Percentiles rank a stretch among this genome's conserved stretches.
These are phyloP conservation scores for Leccinum subtestaceum DNA, from an alignment of 768 basidiomycete genomes.

Conservation along the genomic window DNA sequence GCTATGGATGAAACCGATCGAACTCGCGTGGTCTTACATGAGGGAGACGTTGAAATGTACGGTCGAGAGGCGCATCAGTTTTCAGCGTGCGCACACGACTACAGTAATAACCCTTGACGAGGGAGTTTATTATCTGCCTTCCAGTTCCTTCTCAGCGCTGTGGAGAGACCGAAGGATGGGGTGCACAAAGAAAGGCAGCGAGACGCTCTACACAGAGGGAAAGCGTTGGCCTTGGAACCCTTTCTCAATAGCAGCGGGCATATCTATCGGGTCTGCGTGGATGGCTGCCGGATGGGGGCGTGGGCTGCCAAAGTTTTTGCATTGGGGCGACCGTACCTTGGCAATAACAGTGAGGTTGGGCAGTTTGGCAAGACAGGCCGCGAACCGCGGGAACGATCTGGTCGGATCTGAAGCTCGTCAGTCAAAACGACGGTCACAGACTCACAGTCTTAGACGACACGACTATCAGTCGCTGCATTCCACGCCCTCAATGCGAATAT, in stretches of 20 bases:
- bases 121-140: too few species aligned
- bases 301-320: neutral
- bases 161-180: too few species aligned
- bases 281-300: neutral
- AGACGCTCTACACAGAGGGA: too few species aligned
- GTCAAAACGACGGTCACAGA: neutral
- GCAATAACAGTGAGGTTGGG: constrained; percentile 9
- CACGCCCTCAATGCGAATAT: neutral
- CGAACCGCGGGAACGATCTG: constrained; percentile 9
- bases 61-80: too few species aligned
- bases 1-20: too few species aligned
- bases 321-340: constrained; percentile 1
- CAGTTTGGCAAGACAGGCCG: neutral
- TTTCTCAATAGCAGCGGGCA: constrained; percentile 3
- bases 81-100: too few species aligned
- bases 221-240: neutral
- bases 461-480: neutral
- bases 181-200: constrained; percentile 1
- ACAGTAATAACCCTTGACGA: too few species aligned
- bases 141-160: too few species aligned
- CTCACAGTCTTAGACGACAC: neutral
- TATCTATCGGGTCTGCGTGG: neutral
- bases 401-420: neutral
- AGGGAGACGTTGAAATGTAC: too few species aligned
- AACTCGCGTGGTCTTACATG: too few species aligned